Evolutionary conservation across 2,329 filamentous ascomycete genomes (phyloP), one percentile per base, ranked within the genome.

Genomic region (Diaporthe amygdali): DNA sequence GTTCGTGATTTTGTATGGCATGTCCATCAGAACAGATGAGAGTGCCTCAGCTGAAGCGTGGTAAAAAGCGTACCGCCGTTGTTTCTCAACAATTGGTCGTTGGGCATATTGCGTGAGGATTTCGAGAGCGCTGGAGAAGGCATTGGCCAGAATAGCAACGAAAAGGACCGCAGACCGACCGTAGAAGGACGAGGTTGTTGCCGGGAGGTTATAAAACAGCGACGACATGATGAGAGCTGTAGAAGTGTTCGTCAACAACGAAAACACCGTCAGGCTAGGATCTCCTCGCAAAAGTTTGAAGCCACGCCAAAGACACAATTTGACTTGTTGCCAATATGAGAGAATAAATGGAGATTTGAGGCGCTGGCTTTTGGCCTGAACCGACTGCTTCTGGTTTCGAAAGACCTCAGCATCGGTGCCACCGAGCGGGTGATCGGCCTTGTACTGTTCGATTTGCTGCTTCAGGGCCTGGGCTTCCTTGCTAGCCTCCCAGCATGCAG

Each of bases 61-160:
- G 77, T 97, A 97, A n/a, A 97, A 87, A n/a, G 95, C 94, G 79
- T 97, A 97, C 70, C 93, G 90, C 69, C 87, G 84, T 76, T 98
- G 95, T 80, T 97, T 97, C 79, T 97, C 94, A 71, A 98, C 94
- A 76, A 97, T 97, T 1, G 93, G 93, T 46, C 95, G 92, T 88
- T 97, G 94, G 2, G 93, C 89, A 78, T 96, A 98, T 5, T 97
- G 87, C 0, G 93, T 95, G 39, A 96, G 82, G 78, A 97, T 96
- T 80, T 96, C 94, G 49, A 96, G 87, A 70, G 93, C 92, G 79
- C 90, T 93, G 73, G 91, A 87, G 77, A 97, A 96, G 54, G 94
- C 94, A 80, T 96, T 97, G 84, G 96, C 91, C 72, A 97, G 85
- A 77, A 95, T 91, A 75, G 94, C 93, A 78, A 97, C 96, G 88